Evolutionary conservation across 202 grass and related monocot species (phyloP).

Genomic region (Dendrocalamus latiflorus): DNA sequence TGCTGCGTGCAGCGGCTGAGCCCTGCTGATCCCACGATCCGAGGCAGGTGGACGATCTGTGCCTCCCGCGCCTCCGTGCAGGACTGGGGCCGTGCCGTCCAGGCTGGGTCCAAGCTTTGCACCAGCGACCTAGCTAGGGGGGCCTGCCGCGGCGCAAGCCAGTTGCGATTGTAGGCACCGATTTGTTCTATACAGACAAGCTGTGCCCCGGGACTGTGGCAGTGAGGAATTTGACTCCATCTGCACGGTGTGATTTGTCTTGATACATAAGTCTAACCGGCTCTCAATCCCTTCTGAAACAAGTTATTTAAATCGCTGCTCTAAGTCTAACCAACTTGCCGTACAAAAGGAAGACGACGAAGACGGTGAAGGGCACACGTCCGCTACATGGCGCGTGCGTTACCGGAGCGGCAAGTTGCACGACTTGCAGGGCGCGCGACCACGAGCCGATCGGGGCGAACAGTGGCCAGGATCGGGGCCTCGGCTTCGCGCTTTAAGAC

Average conservation of each 20-base stretch:
- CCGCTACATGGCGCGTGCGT: neutral
- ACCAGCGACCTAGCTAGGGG: neutral
- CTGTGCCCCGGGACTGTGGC: neutral
- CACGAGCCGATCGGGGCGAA: neutral
- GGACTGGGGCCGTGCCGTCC: neutral
- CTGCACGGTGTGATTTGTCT: neutral
- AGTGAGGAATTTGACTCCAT: neutral
- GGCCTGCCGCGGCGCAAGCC: neutral
- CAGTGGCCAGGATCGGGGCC: neutral
- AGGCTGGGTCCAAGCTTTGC: neutral
- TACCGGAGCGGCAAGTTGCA: neutral
- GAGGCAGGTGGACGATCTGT: neutral
- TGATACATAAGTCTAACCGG: neutral
- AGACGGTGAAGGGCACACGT: neutral
- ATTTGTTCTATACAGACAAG: neutral
- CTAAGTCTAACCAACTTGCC: neutral
- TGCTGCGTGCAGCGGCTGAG: neutral
- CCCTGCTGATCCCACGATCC: neutral
- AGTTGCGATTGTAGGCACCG: neutral
- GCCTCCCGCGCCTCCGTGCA: neutral
- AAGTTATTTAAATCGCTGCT: neutral
- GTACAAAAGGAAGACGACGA: neutral
- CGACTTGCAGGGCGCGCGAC: neutral
- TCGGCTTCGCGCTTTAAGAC: no score
- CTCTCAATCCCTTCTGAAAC: neutral